phyloP scores from a whole-genome alignment of 2,329 filamentous ascomycete species.

The Fusarium sp. region DNA sequence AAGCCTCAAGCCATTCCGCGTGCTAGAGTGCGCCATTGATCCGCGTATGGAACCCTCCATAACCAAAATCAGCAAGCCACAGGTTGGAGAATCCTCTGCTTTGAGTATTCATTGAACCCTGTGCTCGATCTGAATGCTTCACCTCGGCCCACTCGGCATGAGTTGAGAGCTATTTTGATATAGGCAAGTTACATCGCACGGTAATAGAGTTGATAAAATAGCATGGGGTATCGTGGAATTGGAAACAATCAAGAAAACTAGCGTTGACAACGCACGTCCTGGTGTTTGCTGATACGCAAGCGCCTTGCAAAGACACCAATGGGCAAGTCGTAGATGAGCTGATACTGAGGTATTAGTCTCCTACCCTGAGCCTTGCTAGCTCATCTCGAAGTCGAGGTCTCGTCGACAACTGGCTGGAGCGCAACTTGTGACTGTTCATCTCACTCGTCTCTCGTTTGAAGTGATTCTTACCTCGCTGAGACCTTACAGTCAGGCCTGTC shows the following conservation, averaged over 20 bases:
- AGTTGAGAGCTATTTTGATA: conserved; percentile 12
- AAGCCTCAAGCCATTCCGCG: conserved; percentile 16
- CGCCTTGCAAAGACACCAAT: conserved; percentile 24
- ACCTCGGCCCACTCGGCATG: conserved; percentile 9
- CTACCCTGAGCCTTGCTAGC: conserved; percentile 26
- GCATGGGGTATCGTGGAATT: conserved; percentile 9
- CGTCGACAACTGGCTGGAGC: conserved; percentile 6
- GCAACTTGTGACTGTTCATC: not conserved
- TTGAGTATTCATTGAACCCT: conserved; percentile 3
- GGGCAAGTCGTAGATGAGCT: conserved; percentile 23
- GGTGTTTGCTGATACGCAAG: conserved; percentile 22
- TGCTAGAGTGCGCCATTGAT: conserved; percentile 31
- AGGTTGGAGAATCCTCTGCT: not conserved
- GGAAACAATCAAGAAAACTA: conserved; percentile 19
- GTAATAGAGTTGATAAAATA: conserved; percentile 22
- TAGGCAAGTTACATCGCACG: conserved; percentile 28
- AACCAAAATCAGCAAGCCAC: conserved; percentile 20
- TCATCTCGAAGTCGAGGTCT: not conserved
- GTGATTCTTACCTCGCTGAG: not conserved
- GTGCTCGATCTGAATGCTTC: not conserved
- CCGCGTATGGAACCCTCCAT: conserved; percentile 8
- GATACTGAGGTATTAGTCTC: conserved; percentile 26
- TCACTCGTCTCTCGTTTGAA: conserved; percentile 1
- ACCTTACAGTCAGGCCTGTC: not conserved
- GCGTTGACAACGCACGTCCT: conserved; percentile 21